A percentile compares a stretch with the other conserved stretches of the same genome.
Conservation (phyloP, 2,329 filamentous ascomycete genomes). For the Raffaelea ambrosiae region DNA sequence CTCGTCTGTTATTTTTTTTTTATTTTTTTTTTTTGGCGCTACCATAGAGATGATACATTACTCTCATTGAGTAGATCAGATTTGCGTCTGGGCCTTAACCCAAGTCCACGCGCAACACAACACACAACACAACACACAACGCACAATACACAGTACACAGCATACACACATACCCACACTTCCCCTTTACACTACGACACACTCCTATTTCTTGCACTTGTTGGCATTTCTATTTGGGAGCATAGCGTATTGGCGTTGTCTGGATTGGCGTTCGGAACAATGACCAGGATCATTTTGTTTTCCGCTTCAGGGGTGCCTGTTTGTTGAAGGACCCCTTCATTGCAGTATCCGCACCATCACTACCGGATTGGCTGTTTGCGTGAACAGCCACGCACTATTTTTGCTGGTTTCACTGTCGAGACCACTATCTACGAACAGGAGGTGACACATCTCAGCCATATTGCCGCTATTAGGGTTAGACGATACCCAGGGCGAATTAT, state of each 20-base stretch:
- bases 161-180: not conserved
- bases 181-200: not conserved
- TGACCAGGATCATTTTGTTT: slow-evolving; percentile 12
- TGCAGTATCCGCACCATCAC: not conserved
- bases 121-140: too few relatives aligned
- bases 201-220: slow-evolving; percentile 16
- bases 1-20: not conserved
- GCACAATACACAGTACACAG: too few relatives aligned
- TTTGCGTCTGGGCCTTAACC: not conserved
- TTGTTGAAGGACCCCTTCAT: not conserved
- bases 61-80: not conserved
- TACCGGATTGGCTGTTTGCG: too few relatives aligned
- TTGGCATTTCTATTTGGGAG: slow-evolving; percentile 7
- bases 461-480: too few relatives aligned
- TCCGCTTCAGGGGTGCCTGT: slow-evolving; percentile 8
- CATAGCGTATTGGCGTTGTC: slow-evolving; percentile 16
- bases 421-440: too few relatives aligned
- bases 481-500: too few relatives aligned
- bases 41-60: not conserved
- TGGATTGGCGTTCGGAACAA: slow-evolving; percentile 4
- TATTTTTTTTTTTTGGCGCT: not conserved
- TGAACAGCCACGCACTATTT: too few relatives aligned
- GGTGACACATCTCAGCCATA: too few relatives aligned
- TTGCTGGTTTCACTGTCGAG: too few relatives aligned
- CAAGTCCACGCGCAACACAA: not conserved